Base-by-base conservation (phyloP, 768 basidiomycete genomes). In the Boletus barrowsii region DNA sequence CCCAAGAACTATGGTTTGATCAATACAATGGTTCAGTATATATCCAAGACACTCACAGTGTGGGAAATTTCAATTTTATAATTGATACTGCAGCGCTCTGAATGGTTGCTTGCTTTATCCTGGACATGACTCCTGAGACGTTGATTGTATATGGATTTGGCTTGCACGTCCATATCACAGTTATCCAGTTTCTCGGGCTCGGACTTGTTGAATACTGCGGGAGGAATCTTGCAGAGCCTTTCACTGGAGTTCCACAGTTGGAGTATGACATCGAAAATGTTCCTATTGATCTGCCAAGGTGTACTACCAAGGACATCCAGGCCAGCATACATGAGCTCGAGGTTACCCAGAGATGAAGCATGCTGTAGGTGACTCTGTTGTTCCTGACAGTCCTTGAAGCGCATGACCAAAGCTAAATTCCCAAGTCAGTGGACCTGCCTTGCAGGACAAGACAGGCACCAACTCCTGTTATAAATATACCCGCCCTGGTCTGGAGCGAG, bases 41-140 rank as follows among this genome's bases (percentile, higher is more conserved):
- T 41, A 43, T 46, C 32, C 22, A 49, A 35, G 11, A 43, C 26
- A 79, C 86, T 69, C 67, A 93, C 92, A 48, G 94, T 86, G 47
- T 90, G 81, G 10, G 93, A 94, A 63, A 98, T 96, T 73, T 98
- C 96, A 53, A 99, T 85, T 69, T 94, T 96, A 72, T 98, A 98
- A 68, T 98, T 98, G 44, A 94, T 85, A 65, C 79, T 90, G 69
- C 96, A 98, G 41, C 96, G 79, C 42, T 94, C 91, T 4, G 90
- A 91, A 69, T 97, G 95, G 60, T 91, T 92, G 64, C 83, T 87
- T 18, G 87, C 85, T 71, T 85, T 90, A 20, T 64, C 69, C 55
- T 86, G 79, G 10, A 75, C 66, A 65, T 81, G 82, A 29, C 66
- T 60, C 66, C 81, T 86, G 59, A 86, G 74, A 22, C n/a, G n/a